A percentile compares a stretch with the other conserved stretches of the same genome.
Conservation (phyloP, 140 eudicot species). For the Ambrosia hybrid region DNA sequence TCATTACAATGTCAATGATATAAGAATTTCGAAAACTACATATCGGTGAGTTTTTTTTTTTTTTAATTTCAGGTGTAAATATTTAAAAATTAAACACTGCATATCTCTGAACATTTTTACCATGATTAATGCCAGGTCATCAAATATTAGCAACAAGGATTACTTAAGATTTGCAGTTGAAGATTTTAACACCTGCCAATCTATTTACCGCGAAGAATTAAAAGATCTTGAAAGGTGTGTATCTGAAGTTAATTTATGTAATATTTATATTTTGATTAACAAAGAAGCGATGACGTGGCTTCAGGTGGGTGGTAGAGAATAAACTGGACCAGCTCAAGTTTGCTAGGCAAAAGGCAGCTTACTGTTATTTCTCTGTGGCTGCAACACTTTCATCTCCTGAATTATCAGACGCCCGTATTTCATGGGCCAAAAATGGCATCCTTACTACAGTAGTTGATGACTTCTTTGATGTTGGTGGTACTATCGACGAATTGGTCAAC, state of each 20-base stretch:
- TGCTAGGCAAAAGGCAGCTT: constrained; percentile 69
- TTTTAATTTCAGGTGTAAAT: constrained; percentile 10
- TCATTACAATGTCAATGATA: constrained; percentile 42
- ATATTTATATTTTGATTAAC: background rate
- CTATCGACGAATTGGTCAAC: constrained; percentile 61
- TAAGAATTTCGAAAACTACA: constrained; percentile 63
- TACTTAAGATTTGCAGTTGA: constrained; percentile 59
- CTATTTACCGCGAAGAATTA: constrained; percentile 54
- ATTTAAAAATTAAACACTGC: background rate
- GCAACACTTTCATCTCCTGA: constrained; percentile 63
- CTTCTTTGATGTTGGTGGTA: constrained; percentile 76
- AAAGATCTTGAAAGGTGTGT: constrained; percentile 65
- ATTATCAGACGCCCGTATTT: constrained; percentile 70
- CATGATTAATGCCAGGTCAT: constrained; percentile 42
- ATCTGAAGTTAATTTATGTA: background rate
- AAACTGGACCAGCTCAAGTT: constrained; percentile 72
- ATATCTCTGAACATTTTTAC: constrained; percentile 3
- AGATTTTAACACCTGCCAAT: constrained; percentile 73
- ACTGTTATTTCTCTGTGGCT: constrained; percentile 73
- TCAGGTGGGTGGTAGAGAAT: constrained; percentile 70
- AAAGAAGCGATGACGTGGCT: background rate
- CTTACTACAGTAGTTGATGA: constrained; percentile 73
- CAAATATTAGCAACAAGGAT: constrained; percentile 55
- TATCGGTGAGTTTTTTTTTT: constrained; percentile 56
- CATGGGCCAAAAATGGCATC: constrained; percentile 75